phyloP scores from a whole-genome alignment of 768 basidiomycete species.

The Serendipita sp. region DNA sequence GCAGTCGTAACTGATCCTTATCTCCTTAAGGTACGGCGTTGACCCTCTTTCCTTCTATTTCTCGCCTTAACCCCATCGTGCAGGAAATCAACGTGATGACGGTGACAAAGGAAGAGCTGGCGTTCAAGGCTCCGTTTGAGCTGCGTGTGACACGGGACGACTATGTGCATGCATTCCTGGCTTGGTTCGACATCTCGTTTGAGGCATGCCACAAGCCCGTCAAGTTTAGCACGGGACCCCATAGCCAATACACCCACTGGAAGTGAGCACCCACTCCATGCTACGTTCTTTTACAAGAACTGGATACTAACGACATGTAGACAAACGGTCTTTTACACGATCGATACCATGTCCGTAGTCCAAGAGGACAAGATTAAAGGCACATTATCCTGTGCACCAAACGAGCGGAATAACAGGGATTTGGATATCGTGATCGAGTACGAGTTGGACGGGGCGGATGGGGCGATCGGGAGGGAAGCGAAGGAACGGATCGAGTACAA shows the following conservation, averaged over 20 bases:
- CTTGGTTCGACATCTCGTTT: conserved; percentile 97
- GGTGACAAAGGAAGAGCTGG: conserved; percentile 87
- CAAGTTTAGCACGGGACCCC: conserved; percentile 93
- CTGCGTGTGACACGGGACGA: conserved; percentile 78
- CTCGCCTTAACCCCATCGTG: not conserved
- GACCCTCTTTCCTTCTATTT: not conserved
- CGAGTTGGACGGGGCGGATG: conserved; percentile 26
- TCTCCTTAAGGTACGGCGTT: conserved; percentile 52
- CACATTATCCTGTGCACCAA: conserved; percentile 63
- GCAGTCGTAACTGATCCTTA: conserved; percentile 88
- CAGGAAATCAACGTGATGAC: conserved; percentile 83
- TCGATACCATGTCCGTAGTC: conserved; percentile 50
- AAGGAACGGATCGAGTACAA: conserved; percentile 22
- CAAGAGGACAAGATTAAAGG: conserved; percentile 64
- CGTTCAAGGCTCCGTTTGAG: conserved; percentile 66
- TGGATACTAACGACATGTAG: conserved; percentile 22
- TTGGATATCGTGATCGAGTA: conserved; percentile 80
- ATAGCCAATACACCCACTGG: conserved; percentile 93
- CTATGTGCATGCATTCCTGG: conserved; percentile 93
- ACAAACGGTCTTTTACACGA: conserved; percentile 98
- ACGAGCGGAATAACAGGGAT: conserved; percentile 85
- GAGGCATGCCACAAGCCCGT: conserved; percentile 92
- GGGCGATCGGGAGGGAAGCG: not conserved
- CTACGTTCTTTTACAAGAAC: not conserved
- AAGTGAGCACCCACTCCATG: conserved; percentile 39